A percentile compares a stretch with the other conserved stretches of the same genome.
Conservation (phyloP, 345 rosid species). For the Populus alba region DNA sequence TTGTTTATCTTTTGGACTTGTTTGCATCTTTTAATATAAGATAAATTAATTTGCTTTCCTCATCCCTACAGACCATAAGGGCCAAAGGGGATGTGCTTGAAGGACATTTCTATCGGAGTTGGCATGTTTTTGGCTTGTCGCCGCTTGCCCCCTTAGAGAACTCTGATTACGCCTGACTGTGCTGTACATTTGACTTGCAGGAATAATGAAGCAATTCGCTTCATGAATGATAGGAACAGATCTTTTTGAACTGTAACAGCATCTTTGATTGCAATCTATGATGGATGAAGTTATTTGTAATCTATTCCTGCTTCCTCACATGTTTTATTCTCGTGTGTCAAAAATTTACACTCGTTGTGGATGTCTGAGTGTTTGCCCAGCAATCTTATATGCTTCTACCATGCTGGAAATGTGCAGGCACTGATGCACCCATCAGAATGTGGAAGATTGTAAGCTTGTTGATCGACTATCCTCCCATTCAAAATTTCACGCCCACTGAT, state of each 20-base stretch:
- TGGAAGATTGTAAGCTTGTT: not conserved
- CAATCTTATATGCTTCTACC: not conserved
- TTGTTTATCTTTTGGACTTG: not conserved
- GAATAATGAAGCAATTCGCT: conserved; percentile 6
- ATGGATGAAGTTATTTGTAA: not conserved
- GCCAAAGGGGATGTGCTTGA: conserved; percentile 1
- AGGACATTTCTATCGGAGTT: not conserved
- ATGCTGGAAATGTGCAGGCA: not conserved
- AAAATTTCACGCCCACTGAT: not conserved
- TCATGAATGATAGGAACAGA: conserved; percentile 7
- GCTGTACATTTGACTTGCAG: conserved; percentile 2
- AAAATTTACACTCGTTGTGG: not conserved
- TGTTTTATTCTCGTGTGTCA: not conserved
- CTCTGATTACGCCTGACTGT: not conserved
- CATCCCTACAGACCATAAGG: conserved; percentile 10
- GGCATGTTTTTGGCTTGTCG: conserved; percentile 1
- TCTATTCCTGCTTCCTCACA: not conserved
- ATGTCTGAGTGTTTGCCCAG: not conserved
- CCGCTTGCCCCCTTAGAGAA: not conserved
- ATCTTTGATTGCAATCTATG: not conserved
- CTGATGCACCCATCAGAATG: not conserved
- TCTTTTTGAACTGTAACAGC: conserved; percentile 3
- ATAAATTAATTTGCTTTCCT: not conserved
- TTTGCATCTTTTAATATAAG: not conserved
- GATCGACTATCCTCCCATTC: not conserved